Evolutionary conservation across 768 basidiomycete species (phyloP).

Genomic region (Lanmaoa pseudosensibilis): DNA sequence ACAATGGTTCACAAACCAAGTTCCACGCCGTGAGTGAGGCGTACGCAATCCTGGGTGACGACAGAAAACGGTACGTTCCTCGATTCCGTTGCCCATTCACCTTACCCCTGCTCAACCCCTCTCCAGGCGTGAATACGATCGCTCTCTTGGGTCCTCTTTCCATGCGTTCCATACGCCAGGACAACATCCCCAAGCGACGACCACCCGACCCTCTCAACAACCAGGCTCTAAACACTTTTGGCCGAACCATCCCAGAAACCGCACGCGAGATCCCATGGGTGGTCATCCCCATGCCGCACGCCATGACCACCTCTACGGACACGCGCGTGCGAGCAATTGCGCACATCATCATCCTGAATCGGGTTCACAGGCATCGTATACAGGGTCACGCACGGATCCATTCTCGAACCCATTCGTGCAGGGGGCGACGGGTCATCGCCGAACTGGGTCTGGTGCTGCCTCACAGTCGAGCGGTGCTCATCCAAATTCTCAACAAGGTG

Average conservation of each 20-base stretch:
- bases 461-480: not conserved
- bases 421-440: conserved; percentile 25
- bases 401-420: conserved; percentile 29
- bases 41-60: conserved; percentile 45
- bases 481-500: not conserved
- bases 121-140: conserved; percentile 35
- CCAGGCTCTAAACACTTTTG: conserved; percentile 28
- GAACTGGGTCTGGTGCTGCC: not conserved
- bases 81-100: not conserved
- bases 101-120: not conserved
- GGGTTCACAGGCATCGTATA: conserved; percentile 1
- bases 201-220: conserved; percentile 25
- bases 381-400: conserved; percentile 17
- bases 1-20: conserved; percentile 38
- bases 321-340: not conserved
- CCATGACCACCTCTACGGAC: conserved; percentile 13
- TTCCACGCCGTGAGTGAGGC: conserved; percentile 50
- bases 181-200: conserved; percentile 34
- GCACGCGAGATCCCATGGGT: conserved; percentile 13
- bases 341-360: conserved; percentile 2
- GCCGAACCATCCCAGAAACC: conserved; percentile 27
- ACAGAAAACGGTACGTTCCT: conserved; percentile 41
- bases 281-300: conserved; percentile 9
- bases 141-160: conserved; percentile 15
- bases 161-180: conserved; percentile 4